Conservation (phyloP, 2,329 filamentous ascomycete genomes). For the Aspergillus floridensis region DNA sequence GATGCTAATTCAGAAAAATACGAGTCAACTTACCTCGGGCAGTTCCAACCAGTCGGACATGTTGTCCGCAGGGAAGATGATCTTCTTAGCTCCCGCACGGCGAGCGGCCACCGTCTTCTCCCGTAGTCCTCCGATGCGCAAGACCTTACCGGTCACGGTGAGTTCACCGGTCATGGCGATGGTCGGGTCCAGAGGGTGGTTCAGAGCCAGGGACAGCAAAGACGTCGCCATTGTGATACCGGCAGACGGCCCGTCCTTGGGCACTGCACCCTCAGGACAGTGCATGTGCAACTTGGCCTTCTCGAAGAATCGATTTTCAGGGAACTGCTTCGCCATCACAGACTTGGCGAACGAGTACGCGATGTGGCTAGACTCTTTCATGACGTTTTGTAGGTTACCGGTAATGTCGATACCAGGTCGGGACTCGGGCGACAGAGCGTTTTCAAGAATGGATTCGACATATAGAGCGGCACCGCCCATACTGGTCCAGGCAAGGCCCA, state of each 20-base stretch:
- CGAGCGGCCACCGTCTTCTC: conserved; percentile 97
- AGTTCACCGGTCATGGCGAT: conserved; percentile 98
- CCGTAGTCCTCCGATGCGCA: conserved; percentile 87
- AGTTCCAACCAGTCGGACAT: conserved; percentile 96
- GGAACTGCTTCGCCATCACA: conserved; percentile 77
- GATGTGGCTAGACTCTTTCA: conserved; percentile 96
- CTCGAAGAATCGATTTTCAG: conserved; percentile 92
- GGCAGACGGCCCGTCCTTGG: conserved; percentile 87
- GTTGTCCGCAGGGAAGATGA: conserved; percentile 95
- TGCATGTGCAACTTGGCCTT: conserved; percentile 93
- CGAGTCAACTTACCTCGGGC: conserved; percentile 69
- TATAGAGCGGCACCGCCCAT: conserved; percentile 96
- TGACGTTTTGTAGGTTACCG: conserved; percentile 90
- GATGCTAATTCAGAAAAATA: conserved; percentile 9
- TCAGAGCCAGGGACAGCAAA: conserved; percentile 77
- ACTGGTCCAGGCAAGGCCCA: conserved; percentile 97
- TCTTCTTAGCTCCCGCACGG: conserved; percentile 84
- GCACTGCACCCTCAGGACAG: conserved; percentile 92
- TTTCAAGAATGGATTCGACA: conserved; percentile 93
- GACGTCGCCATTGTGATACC: conserved; percentile 99
- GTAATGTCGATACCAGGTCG: conserved; percentile 83
- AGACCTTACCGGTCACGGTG: conserved; percentile 92
- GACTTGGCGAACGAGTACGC: conserved; percentile 96
- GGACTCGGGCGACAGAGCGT: conserved; percentile 69
- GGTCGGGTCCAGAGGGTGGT: conserved; percentile 74